Base-by-base conservation (phyloP, 495 filamentous ascomycete genomes). In the Penicillium riverlandense region DNA sequence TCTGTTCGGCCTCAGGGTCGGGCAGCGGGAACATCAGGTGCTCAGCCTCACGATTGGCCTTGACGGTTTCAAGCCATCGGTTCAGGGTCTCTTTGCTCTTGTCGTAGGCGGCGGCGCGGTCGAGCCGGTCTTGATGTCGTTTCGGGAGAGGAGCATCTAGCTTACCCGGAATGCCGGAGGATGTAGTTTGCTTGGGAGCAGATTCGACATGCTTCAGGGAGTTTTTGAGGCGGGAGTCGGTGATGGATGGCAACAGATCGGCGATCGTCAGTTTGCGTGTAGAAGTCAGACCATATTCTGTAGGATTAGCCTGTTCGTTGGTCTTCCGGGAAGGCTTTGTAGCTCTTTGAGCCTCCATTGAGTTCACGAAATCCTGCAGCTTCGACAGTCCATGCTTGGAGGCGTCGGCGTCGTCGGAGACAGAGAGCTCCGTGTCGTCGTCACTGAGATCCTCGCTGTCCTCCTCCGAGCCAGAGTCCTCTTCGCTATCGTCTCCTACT, bases 1-100 rank as follows among this genome's bases (percentile, higher is more conserved):
- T 51, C 60, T 52, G 74, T 59, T 63, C 73, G 46, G 46, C 71
- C 39, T 80, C 72, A 2, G 85, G 83, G 48, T 95, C 85, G 6
- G 81, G 75, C 0, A 96, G 74, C 16, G 92, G 92, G 59, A 97
- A 98, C n/a, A 82, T 71, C 1, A 97, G 69, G 61, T 96, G 91
- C 27, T 96, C 94, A 5, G 92, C 90, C 47, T 88, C 76, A 33
- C 94, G 82, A 62, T 96, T 95, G 27, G 87, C 81, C 62, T 95
- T 95, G 54, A 98, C 90, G 0, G 94, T 96, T 40, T 95, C 91
- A 13, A 83, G 79, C 92, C 92, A 98, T 47, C 87, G 80, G 45
- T 85, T 82, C 16, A 98, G 69, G 0, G 88, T 88, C 62, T 96
- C 84, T 54, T 89, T 96, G 35, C 88, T 91, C 70, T 95, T 88